Evolutionary conservation across 768 basidiomycete species (phyloP), one percentile per base, ranked within the genome.

Genomic region (Mycena galopus): DNA sequence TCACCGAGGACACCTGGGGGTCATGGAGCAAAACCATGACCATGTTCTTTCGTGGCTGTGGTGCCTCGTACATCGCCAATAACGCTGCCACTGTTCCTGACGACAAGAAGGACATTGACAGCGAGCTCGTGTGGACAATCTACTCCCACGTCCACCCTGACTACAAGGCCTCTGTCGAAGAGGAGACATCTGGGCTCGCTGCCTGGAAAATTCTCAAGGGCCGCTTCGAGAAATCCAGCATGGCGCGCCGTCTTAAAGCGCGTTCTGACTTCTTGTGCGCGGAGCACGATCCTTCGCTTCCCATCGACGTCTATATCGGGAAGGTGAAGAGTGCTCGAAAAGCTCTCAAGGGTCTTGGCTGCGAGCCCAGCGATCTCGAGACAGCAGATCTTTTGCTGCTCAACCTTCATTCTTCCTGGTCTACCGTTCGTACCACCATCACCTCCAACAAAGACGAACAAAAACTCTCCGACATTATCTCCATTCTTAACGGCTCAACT

Each of bases 121-220:
- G 67, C 7, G 67, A 69, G n/a, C 47, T 69, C 4, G 67, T 69
- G 6, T 69, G 67, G 67, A 42, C 60, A 14, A 69, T 69, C 23
- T 62, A 69, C 29, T 69, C 67, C 7, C 67, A 69, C 29, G 67
- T 69, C 59, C 50, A 37, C 23, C 25, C 6, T 1, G 35, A 53
- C 23, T 69, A 53, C 60, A 21, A 69, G 23, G 11, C 8, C 10
- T 2, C 42, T 10, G 62, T 69, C 50, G 67, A 69, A 51, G 67
- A 69, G 19, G 44, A 53, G 32, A 62, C 19, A 10, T 69, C 67
- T 25, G 67, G 67, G 4, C 59, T 62, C 25, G 33, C 30, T 2
- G 67, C 67, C 11, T 62, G 67, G 67, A 23, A 14, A 19, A 69
- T 10, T 5, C 67, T 69, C 32, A 33, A 50, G 19, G 35, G 44